A percentile compares a stretch with the other conserved stretches of the same genome.
Evolutionary conservation across 164 flowering plant genomes (phyloP).

Genomic region (Euptelea pleiosperma): DNA sequence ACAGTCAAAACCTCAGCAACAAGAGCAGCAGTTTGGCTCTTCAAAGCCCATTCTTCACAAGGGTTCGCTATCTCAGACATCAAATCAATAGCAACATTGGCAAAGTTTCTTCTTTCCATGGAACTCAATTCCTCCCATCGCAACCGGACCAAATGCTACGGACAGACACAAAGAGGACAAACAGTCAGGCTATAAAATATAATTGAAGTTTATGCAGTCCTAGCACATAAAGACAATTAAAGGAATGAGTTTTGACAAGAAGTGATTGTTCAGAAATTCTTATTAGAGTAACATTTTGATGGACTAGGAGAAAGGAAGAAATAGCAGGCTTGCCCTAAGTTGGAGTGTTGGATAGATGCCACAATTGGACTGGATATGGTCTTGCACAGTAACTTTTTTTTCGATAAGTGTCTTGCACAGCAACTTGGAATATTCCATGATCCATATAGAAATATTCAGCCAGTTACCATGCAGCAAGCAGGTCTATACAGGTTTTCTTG

Average conservation of each 20-base stretch:
- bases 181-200: conserved; percentile 2
- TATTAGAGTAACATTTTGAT: too few species aligned
- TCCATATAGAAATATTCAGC: not conserved
- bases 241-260: not conserved
- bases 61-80: conserved; percentile 77
- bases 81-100: conserved; percentile 58
- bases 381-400: too few species aligned
- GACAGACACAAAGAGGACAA: conserved; percentile 4
- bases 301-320: too few species aligned
- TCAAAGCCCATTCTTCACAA: conserved; percentile 89
- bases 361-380: too few species aligned
- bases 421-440: not conserved
- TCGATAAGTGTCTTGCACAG: too few species aligned
- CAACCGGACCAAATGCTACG: conserved; percentile 86
- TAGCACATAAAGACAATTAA: not conserved
- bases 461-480: not conserved
- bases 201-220: not conserved
- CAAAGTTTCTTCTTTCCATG: conserved; percentile 64
- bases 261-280: not conserved
- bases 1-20: conserved; percentile 77
- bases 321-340: too few species aligned
- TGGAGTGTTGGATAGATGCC: too few species aligned
- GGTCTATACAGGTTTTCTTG: not conserved
- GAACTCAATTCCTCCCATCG: conserved; percentile 87
- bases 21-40: conserved; percentile 96